Conservation (phyloP, 2,329 filamentous ascomycete species). For the Monilinia laxa region DNA sequence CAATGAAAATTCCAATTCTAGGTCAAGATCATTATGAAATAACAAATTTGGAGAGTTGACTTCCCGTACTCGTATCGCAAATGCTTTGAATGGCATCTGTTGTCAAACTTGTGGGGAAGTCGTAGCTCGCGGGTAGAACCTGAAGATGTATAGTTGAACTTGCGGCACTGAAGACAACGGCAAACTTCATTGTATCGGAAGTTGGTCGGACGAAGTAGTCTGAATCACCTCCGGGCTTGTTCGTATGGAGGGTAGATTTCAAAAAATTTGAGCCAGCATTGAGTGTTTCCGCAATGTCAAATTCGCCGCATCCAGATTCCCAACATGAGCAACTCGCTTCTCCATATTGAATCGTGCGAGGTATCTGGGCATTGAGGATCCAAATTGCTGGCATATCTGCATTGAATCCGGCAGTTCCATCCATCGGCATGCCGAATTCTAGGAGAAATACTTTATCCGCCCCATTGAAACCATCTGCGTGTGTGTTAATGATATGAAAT, state of each 20-base stretch:
- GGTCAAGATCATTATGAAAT: background rate
- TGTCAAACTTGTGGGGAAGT: conserved; percentile 12
- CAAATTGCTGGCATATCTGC: conserved; percentile 72
- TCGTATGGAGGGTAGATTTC: conserved; percentile 69
- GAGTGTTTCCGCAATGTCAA: conserved; percentile 73
- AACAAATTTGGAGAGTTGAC: background rate
- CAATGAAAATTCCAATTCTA: background rate
- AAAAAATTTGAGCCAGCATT: conserved; percentile 61
- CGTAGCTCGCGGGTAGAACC: conserved; percentile 28
- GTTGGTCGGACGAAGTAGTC: conserved; percentile 71
- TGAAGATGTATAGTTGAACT: conserved; percentile 57
- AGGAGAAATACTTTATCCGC: conserved; percentile 71
- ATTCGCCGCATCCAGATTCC: conserved; percentile 69
- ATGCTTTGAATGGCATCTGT: conserved; percentile 17
- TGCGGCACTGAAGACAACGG: conserved; percentile 57
- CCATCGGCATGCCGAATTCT: conserved; percentile 71
- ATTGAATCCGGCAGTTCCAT: conserved; percentile 49
- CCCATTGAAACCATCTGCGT: conserved; percentile 66
- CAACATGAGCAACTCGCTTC: conserved; percentile 67
- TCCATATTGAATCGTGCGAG: conserved; percentile 68
- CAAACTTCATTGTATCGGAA: conserved; percentile 59
- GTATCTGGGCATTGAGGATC: conserved; percentile 72
- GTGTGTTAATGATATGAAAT: conserved; percentile 25
- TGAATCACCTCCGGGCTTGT: conserved; percentile 62
- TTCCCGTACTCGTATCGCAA: background rate